These are phyloP conservation scores for Penicillium canescens DNA, from an alignment of 495 filamentous ascomycete genomes.

Conservation along the genomic window DNA sequence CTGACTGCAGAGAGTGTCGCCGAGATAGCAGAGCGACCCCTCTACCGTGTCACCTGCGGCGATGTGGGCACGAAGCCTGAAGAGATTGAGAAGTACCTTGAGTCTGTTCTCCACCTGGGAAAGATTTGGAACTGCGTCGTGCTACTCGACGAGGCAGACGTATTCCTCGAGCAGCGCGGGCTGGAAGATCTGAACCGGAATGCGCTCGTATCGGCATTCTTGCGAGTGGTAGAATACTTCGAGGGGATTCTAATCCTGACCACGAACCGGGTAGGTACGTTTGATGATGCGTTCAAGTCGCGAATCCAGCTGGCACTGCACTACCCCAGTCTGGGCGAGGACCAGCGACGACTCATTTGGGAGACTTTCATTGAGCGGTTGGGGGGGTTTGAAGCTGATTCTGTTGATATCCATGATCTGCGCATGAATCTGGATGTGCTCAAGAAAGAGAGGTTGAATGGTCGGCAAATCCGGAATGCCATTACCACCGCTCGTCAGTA, in stretches of 20 bases:
- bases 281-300: conserved; percentile 52
- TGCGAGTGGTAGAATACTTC: conserved; percentile 61
- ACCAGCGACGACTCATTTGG: conserved; percentile 39
- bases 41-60: conserved; percentile 31
- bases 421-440: conserved; percentile 16
- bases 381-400: background rate
- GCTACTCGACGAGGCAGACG: conserved; percentile 58
- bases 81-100: conserved; percentile 43
- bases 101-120: conserved; percentile 39
- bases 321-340: conserved; percentile 22
- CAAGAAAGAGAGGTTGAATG: conserved; percentile 35
- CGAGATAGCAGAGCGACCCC: conserved; percentile 21
- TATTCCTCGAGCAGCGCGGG: conserved; percentile 52
- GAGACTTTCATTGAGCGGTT: conserved; percentile 30
- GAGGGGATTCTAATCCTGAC: conserved; percentile 38
- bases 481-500: conserved; percentile 23
- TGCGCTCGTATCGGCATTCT: conserved; percentile 52
- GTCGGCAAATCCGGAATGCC: conserved; percentile 30
- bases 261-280: conserved; percentile 44
- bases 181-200: conserved; percentile 47
- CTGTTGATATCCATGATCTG: conserved; percentile 10
- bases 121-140: conserved; percentile 49
- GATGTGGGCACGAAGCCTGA: conserved; percentile 39
- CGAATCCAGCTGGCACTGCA: conserved; percentile 50
- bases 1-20: conserved; percentile 37